Base-by-base conservation (phyloP, 768 basidiomycete species). In the Kwoniella heveanensis region DNA sequence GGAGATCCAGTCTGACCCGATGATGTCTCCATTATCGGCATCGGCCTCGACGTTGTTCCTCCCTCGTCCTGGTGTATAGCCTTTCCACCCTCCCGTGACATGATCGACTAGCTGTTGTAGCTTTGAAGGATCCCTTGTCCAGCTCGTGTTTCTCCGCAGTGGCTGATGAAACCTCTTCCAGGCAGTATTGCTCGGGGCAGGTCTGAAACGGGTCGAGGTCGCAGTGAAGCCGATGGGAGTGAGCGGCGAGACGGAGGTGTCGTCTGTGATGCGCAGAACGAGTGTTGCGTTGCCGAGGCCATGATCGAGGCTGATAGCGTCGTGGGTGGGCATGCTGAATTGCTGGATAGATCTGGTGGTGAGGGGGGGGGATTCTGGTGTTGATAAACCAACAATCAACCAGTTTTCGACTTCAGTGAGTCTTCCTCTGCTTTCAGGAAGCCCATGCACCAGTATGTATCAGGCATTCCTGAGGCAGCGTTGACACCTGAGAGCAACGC, bases 1-100 rank as follows among this genome's bases (percentile, higher is more conserved):
- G 3, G 61, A 62, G 13, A 62, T 62, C 54, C 54, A 62, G n/a
- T 46, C 22, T 4, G 60, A 61, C 30, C 32, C 59, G 39, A 44
- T 8, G 13, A 2, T 29, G 29, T 6, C 13, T 13, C 51, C 25
- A 27, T n/a, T 8, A 22, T 37, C 12, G 48, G 10, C 5, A 4
- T 29, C 32, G 52, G 2, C 17, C 26, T 25, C 4, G 48, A 22
- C 5, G 13, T 29, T 21, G 52, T 36, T 36, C 27, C 29, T n/a
- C n/a, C n/a, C n/a, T n/a, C n/a, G n/a, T n/a, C n/a, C n/a, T n/a
- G n/a, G n/a, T 2, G 21, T 22, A 12, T 13, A 27, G 25, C 25
- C 39, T 25, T 3, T 8, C 54, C 61, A 62, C 29, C 61, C 61
- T 13, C 61, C 61, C 15, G 25, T 56, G 27, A 61, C 36, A 25